Evolutionary conservation across 768 basidiomycete genomes (phyloP).

Genomic region (Amanita molliuscula): DNA sequence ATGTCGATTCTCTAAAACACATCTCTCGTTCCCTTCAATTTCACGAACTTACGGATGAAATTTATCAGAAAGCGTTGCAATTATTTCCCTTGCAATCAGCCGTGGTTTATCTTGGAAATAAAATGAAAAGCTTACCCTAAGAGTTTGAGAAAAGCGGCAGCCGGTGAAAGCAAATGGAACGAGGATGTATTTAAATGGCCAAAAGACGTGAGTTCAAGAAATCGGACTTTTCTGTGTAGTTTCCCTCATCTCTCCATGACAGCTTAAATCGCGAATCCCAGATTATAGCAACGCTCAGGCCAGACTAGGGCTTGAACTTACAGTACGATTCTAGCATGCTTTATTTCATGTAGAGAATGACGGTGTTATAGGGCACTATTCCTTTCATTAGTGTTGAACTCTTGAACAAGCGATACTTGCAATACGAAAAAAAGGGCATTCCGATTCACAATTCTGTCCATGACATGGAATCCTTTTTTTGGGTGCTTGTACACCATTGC

Average conservation of each 20-base stretch:
- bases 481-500: constrained; percentile 12
- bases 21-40: background rate
- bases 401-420: background rate
- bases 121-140: no score
- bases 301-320: background rate
- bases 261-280: background rate
- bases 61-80: no score
- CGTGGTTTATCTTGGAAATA: no score
- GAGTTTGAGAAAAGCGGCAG: no score
- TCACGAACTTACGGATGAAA: no score
- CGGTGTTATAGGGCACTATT: background rate
- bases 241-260: background rate
- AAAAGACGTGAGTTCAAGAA: background rate
- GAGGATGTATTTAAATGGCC: background rate
- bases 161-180: background rate
- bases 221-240: background rate
- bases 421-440: background rate
- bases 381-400: no score
- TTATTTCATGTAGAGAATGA: background rate
- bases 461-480: constrained; percentile 14
- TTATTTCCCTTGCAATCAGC: no score
- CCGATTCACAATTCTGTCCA: constrained; percentile 8
- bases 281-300: background rate
- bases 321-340: background rate
- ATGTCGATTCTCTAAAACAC: background rate